Base-by-base conservation (phyloP, 495 filamentous ascomycete genomes). In the Venustampulla echinocandica region DNA sequence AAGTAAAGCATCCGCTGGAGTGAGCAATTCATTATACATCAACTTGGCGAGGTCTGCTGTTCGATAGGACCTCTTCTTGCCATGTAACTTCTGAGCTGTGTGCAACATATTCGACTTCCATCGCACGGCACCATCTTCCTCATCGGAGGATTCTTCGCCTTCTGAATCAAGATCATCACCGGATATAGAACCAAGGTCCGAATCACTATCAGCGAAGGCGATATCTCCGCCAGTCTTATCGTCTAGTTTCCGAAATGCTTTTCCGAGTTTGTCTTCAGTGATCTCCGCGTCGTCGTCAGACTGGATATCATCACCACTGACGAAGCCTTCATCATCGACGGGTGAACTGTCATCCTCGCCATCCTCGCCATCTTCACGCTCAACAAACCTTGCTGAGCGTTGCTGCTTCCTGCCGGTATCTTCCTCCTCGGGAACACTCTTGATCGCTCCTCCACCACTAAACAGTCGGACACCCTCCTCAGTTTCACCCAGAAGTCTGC, bases 171-270 rank as follows among this genome's bases (percentile, higher is more conserved):
- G 4, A 2, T 58, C 56, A 42, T 53, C 56, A 2, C 40, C 52
- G 36, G 84, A 93, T 27, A 95, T 65, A 11, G 92, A 96, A 10
- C 92, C 92, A 2, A 97, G 69, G 61, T 97, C 93, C 5, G 90
- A 96, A 59, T 98, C 92, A 56, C 85, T 92, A 56, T 97, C 90
- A 1, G 90, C 90, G 63, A 95, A 98, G n/a, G 77, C 84, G 52
- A 95, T 49, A 32, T 77, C 82, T 25, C 81, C 79, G 6, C 59
- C 67, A 7, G 38, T 54, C 30, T 67, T 66, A 24, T 54, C 49
- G 14, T 65, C 57, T 42, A 75, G 65, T 13, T 64, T 63, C 18
- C 58, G 64, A 57, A 81, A 77, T 39, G 74, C 64, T 34, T 67
- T 75, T 24, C 78, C 79, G n/a, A 78, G 57, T 44, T 70, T 78